These are phyloP conservation scores for Cryptococcus sp. DNA, from an alignment of 1,284 basidiomycete genomes.

Conservation along the genomic window DNA sequence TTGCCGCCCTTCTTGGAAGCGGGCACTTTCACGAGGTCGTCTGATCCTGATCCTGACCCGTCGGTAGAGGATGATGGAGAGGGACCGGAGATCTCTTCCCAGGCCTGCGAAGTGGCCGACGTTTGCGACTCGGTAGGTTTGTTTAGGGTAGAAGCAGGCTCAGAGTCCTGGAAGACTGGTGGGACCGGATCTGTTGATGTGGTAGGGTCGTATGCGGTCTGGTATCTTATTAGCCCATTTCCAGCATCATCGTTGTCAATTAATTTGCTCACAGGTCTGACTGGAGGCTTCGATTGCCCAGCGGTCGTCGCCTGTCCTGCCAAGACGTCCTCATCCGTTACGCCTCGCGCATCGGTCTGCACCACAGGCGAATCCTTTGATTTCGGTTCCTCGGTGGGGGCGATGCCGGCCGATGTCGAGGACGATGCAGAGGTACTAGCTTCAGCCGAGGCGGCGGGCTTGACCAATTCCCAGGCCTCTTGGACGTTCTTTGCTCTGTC, in stretches of 20 bases:
- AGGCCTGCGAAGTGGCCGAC: slow-evolving; percentile 39
- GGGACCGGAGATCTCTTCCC: slow-evolving; percentile 44
- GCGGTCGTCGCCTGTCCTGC: slow-evolving; percentile 40
- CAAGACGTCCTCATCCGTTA: slow-evolving; percentile 57
- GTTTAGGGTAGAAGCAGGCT: slow-evolving; percentile 15
- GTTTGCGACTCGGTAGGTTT: slow-evolving; percentile 35
- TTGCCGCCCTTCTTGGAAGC: slow-evolving; percentile 1
- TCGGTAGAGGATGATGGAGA: slow-evolving; percentile 21
- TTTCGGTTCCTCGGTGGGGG: too few species aligned
- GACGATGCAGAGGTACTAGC: slow-evolving; percentile 35
- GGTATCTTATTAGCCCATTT: background rate
- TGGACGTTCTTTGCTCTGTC: slow-evolving; percentile 54
- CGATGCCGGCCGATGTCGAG: slow-evolving; percentile 19
- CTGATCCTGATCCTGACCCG: slow-evolving; percentile 24
- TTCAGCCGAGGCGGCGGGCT: slow-evolving; percentile 35
- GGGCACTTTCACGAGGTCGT: slow-evolving; percentile 21
- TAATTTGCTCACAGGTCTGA: slow-evolving; percentile 22
- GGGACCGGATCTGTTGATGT: slow-evolving; percentile 41
- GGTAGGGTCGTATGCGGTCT: slow-evolving; percentile 40
- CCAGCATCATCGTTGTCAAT: too few species aligned
- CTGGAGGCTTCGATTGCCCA: slow-evolving; percentile 28
- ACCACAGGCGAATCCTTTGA: slow-evolving; percentile 32
- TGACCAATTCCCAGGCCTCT: slow-evolving; percentile 61
- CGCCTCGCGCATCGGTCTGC: slow-evolving; percentile 56
- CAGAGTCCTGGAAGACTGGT: slow-evolving; percentile 29